A percentile compares a stretch with the other conserved stretches of the same genome.
Evolutionary conservation across 805 yeast genomes (phyloP).

Genomic region (Geotrichum ghanense): DNA sequence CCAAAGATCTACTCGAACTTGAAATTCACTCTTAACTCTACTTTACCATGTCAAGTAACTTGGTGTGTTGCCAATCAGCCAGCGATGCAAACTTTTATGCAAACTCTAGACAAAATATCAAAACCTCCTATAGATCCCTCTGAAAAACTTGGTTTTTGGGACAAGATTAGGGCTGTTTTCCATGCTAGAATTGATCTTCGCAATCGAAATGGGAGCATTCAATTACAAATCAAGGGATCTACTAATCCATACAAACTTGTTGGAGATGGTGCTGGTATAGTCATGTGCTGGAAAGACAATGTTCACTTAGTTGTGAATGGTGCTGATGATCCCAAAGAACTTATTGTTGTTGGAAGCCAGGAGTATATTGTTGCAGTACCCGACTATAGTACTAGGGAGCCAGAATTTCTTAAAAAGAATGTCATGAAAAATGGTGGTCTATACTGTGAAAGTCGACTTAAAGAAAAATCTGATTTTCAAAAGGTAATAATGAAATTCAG

Average conservation of each 20-base stretch:
- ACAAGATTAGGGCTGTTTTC: slow-evolving; percentile 61
- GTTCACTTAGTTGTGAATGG: slow-evolving; percentile 53
- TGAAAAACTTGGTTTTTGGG: slow-evolving; percentile 84
- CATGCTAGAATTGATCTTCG: slow-evolving; percentile 57
- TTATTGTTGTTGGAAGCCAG: slow-evolving; percentile 52
- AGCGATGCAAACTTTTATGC: slow-evolving; percentile 68
- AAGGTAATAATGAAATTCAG: slow-evolving; percentile 50
- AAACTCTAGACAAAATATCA: slow-evolving; percentile 68
- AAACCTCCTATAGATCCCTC: slow-evolving; percentile 92
- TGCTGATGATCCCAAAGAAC: slow-evolving; percentile 54
- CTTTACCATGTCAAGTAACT: slow-evolving; percentile 49
- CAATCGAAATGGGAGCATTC: slow-evolving; percentile 36
- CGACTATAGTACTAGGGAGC: slow-evolving; percentile 43
- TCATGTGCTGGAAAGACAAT: slow-evolving; percentile 55
- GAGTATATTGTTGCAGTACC: slow-evolving; percentile 65
- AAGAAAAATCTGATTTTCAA: slow-evolving; percentile 19
- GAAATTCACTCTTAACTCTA: slow-evolving; percentile 41
- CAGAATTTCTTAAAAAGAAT: slow-evolving; percentile 17
- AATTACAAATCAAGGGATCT: slow-evolving; percentile 46
- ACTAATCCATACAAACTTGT: slow-evolving; percentile 67
- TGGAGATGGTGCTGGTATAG: slow-evolving; percentile 62
- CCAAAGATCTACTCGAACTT: slow-evolving; percentile 62
- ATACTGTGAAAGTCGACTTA: slow-evolving; percentile 14
- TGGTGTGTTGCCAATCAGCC: slow-evolving; percentile 86
- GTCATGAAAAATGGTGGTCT: slow-evolving; percentile 19